A percentile compares a stretch with the other conserved stretches of the same genome.
phyloP scores from a whole-genome alignment of 257 asterid species.

The Primulina huaijiensis region DNA sequence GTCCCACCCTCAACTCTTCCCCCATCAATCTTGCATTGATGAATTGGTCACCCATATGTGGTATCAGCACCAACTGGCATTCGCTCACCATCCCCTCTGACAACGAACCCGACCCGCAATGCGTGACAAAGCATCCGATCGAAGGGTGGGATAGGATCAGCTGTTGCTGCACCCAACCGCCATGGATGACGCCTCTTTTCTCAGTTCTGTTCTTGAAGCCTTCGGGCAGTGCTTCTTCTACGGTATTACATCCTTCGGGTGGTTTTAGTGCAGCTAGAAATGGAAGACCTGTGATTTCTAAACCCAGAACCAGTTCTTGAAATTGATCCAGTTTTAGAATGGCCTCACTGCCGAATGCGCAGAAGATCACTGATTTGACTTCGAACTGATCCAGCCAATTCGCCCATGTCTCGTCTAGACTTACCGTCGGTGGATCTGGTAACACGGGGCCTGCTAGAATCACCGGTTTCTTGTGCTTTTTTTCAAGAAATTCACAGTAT shows the following conservation, averaged over 20 bases:
- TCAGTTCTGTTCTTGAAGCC: constrained; percentile 28
- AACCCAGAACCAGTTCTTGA: constrained; percentile 31
- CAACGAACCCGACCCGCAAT: constrained; percentile 42
- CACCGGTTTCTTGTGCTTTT: constrained; percentile 28
- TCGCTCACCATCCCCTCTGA: constrained; percentile 40
- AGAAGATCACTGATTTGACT: constrained; percentile 32
- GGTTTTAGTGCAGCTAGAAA: constrained; percentile 36
- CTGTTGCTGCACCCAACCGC: constrained; percentile 45
- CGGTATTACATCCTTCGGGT: constrained; percentile 27
- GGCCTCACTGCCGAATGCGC: constrained; percentile 50
- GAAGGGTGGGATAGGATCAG: constrained; percentile 34
- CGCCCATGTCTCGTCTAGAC: constrained; percentile 26
- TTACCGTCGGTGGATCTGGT: constrained; percentile 15
- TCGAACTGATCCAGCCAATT: constrained; percentile 30
- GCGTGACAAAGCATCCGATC: constrained; percentile 46
- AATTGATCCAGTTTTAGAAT: constrained; percentile 30
- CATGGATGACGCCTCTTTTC: constrained; percentile 34
- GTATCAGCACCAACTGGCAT: constrained; percentile 39
- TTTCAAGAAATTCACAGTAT: constrained; percentile 27
- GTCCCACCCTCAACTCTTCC: constrained; percentile 33
- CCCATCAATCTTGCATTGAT: constrained; percentile 37
- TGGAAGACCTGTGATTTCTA: constrained; percentile 38
- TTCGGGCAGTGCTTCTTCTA: constrained; percentile 39
- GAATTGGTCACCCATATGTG: constrained; percentile 34
- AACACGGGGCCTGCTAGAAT: constrained; percentile 38